These are phyloP conservation scores for Prosopis cineraria DNA, from an alignment of 306 rosid species.

Conservation along the genomic window DNA sequence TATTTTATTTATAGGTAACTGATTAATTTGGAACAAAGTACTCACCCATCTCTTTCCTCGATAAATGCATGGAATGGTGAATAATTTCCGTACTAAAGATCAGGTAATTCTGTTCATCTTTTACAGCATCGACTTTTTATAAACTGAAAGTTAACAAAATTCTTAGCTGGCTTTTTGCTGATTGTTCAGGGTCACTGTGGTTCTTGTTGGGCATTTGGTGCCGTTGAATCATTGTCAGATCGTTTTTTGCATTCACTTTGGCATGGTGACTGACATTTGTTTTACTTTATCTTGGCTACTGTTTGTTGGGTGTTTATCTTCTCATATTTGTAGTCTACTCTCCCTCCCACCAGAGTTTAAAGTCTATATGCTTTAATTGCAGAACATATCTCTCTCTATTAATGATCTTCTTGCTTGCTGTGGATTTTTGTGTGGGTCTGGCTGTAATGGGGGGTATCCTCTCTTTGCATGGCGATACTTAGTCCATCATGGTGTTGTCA, in stretches of 20 bases:
- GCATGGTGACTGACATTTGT: conserved; percentile 48
- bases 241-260: conserved; percentile 86
- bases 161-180: conserved; percentile 28
- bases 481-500: conserved; percentile 81
- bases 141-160: conserved; percentile 12
- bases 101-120: conserved; percentile 58
- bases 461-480: conserved; percentile 79
- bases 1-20: neutral
- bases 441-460: conserved; percentile 90
- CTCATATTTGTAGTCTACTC: neutral
- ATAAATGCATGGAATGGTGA: conserved; percentile 41
- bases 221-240: conserved; percentile 88
- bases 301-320: conserved; percentile 6
- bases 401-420: conserved; percentile 94
- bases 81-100: conserved; percentile 56
- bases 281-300: conserved; percentile 14
- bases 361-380: conserved; percentile 37
- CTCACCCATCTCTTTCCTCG: conserved; percentile 48
- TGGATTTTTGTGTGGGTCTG: conserved; percentile 90
- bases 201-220: conserved; percentile 99
- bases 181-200: conserved; percentile 94
- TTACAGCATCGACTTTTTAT: neutral
- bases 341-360: conserved; percentile 20
- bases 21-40: conserved; percentile 27
- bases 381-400: conserved; percentile 84